Evolutionary conservation across 345 rosid species (phyloP).

Genomic region (Salix viminalis): DNA sequence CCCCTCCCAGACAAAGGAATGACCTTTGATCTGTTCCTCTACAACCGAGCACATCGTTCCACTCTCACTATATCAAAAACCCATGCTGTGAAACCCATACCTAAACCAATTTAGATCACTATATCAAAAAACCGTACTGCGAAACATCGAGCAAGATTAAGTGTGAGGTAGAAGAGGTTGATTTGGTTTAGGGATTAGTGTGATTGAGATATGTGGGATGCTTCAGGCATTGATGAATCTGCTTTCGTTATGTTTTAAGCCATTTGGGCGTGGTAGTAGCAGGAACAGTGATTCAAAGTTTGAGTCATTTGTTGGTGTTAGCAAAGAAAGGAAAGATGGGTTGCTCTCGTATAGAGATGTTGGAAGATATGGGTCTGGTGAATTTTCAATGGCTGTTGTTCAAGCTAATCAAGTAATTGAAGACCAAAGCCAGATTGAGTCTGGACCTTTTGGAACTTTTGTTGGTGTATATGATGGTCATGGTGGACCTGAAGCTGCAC

Average conservation of each 20-base stretch:
- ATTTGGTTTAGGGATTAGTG: constrained; percentile 3
- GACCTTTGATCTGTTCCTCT: constrained; percentile 48
- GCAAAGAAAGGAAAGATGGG: constrained; percentile 67
- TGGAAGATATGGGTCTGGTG: constrained; percentile 62
- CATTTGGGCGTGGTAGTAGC: constrained; percentile 46
- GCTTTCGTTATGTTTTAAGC: constrained; percentile 72
- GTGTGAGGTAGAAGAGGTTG: constrained; percentile 11
- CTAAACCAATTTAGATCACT: constrained; percentile 8
- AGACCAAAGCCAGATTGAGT: constrained; percentile 89
- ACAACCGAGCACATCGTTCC: constrained; percentile 52
- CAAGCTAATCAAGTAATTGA: constrained; percentile 87
- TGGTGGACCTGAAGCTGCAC: constrained; percentile 88
- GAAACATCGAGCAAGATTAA: constrained; percentile 1
- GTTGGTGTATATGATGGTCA: constrained; percentile 93
- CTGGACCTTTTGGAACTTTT: constrained; percentile 84
- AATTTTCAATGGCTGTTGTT: constrained; percentile 84
- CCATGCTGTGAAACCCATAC: constrained; percentile 5
- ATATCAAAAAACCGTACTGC: constrained; percentile 6
- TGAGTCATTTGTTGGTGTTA: constrained; percentile 17
- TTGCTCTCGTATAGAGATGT: constrained; percentile 75
- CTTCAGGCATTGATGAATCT: constrained; percentile 87
- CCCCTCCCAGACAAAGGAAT: constrained; percentile 1
- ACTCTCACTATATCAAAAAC: constrained; percentile 1
- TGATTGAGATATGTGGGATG: constrained; percentile 79
- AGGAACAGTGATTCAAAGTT: constrained; percentile 3